Conservation (phyloP, 208 protist genomes). For the Herpetomonas samuelpessoai region DNA sequence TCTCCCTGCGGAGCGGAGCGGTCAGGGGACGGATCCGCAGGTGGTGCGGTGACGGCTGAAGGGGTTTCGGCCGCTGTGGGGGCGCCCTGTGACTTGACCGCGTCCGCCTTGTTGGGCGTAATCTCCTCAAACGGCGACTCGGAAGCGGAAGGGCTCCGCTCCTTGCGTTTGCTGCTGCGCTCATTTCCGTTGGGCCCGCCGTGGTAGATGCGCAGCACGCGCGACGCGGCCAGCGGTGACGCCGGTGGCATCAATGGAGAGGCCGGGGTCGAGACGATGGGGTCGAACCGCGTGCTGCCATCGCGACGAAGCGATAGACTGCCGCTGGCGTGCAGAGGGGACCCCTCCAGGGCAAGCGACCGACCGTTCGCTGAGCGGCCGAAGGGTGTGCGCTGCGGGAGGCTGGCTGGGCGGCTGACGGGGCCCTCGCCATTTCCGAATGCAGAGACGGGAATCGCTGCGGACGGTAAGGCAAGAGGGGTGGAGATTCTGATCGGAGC, state of each 20-base stretch:
- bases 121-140: neutral
- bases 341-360: neutral
- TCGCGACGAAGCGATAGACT: neutral
- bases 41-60: neutral
- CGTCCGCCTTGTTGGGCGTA: neutral
- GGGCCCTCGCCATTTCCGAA: neutral
- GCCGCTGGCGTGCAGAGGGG: neutral
- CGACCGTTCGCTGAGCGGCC: neutral
- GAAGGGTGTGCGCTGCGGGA: neutral
- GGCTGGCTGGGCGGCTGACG: neutral
- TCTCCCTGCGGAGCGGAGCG: neutral
- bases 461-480: neutral
- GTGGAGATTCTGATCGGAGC: neutral
- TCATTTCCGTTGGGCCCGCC: constrained; percentile 4
- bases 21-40: neutral
- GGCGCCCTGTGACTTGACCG: neutral
- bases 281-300: neutral
- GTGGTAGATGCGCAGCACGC: constrained; percentile 27
- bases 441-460: neutral
- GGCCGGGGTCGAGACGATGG: neutral
- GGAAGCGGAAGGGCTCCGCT: neutral
- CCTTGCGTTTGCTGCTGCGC: constrained; percentile 2
- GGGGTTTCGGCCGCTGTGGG: neutral
- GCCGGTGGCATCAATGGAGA: constrained; percentile 1
- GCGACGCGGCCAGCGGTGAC: constrained; percentile 12